Conservation (phyloP, 129 eudicot genomes). For the Deinandra increscens region DNA sequence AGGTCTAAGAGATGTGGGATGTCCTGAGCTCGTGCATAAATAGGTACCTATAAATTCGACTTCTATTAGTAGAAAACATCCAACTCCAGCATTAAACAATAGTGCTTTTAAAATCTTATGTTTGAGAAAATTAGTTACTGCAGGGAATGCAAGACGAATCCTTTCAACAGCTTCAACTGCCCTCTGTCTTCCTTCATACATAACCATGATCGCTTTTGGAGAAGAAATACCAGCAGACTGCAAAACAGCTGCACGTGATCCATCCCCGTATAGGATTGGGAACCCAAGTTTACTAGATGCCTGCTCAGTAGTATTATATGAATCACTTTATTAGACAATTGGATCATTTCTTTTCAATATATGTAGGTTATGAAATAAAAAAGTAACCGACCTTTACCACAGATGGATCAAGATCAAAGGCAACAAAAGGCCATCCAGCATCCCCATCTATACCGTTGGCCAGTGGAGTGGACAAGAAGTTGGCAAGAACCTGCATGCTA, state of each 20-base stretch:
- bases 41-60: conserved; percentile 55
- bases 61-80: background rate
- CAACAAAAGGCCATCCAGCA: conserved; percentile 91
- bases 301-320: conserved; percentile 31
- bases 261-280: conserved; percentile 93
- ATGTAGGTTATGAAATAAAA: background rate
- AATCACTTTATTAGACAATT: background rate
- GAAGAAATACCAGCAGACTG: conserved; percentile 95
- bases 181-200: conserved; percentile 68
- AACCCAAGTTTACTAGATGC: conserved; percentile 80
- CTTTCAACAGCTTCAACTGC: conserved; percentile 85
- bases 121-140: conserved; percentile 37
- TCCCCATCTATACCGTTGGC: conserved; percentile 75
- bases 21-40: conserved; percentile 91
- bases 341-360: background rate
- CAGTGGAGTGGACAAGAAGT: conserved; percentile 81
- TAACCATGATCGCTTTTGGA: conserved; percentile 94
- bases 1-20: conserved; percentile 78
- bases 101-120: background rate
- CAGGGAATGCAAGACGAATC: conserved; percentile 87
- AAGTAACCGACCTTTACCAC: conserved; percentile 67
- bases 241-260: conserved; percentile 84
- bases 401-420: conserved; percentile 90
- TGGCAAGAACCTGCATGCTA: conserved; percentile 82
- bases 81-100: background rate